Evolutionary conservation across 2,329 filamentous ascomycete species (phyloP).

Genomic region (Pezicula rhizophila): DNA sequence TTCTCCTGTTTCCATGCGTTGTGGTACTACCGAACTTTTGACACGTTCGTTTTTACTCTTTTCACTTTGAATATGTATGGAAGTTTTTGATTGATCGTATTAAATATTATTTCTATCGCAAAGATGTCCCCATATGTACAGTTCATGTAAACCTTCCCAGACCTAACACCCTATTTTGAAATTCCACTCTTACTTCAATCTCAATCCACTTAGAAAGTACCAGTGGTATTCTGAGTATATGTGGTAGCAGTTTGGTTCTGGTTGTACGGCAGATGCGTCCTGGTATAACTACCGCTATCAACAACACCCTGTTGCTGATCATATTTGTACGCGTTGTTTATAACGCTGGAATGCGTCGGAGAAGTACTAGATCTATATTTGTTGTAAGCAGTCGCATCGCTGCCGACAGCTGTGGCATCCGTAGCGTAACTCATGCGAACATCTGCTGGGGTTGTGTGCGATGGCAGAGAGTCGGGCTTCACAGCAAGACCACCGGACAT

Average conservation of each 20-base stretch:
- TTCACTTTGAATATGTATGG: no score
- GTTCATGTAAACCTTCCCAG: background rate
- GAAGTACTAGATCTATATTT: conserved; percentile 8
- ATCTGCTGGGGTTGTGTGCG: conserved; percentile 32
- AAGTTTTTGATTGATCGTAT: background rate
- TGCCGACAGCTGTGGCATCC: conserved; percentile 20
- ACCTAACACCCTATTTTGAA: background rate
- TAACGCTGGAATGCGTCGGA: background rate
- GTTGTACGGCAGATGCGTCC: conserved; percentile 8
- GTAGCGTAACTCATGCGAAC: conserved; percentile 22
- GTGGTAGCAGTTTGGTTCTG: background rate
- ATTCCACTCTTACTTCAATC: background rate
- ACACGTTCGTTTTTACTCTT: no score
- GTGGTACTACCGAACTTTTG: no score
- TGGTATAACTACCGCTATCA: conserved; percentile 1
- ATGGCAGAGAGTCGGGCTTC: conserved; percentile 30
- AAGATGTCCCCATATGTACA: background rate
- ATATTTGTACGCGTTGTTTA: conserved; percentile 2
- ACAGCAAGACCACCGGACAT: conserved; percentile 16
- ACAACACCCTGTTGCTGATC: background rate
- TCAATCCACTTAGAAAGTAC: background rate
- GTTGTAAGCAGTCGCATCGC: background rate
- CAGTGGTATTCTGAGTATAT: background rate
- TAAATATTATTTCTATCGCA: background rate
- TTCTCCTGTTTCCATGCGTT: no score